Conservation (phyloP, 495 filamentous ascomycete genomes). For the Thermothielavioides terrestris region DNA sequence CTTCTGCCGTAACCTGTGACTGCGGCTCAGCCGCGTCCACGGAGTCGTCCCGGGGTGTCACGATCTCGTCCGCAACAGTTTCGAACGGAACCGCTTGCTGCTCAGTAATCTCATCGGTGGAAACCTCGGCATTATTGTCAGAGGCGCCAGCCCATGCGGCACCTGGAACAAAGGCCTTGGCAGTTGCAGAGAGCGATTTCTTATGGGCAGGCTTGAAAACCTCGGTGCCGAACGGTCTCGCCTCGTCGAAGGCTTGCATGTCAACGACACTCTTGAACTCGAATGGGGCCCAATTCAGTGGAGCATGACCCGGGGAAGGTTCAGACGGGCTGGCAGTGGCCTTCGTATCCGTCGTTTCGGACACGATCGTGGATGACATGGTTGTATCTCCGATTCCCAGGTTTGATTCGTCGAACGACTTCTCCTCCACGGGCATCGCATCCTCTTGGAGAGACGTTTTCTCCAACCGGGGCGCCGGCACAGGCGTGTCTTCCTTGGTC, state of each 20-base stretch:
- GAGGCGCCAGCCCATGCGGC: constrained; percentile 33
- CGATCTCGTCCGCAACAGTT: constrained; percentile 18
- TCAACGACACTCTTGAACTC: constrained; percentile 34
- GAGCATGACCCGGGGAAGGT: constrained; percentile 31
- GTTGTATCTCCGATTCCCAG: constrained; percentile 31
- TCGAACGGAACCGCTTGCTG: constrained; percentile 27
- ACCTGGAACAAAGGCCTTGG: constrained; percentile 57
- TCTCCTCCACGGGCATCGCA: constrained; percentile 22
- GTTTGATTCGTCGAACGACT: constrained; percentile 40
- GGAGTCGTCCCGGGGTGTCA: constrained; percentile 3
- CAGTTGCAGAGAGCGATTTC: constrained; percentile 58
- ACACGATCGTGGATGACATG: constrained; percentile 37
- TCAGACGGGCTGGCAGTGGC: constrained; percentile 39
- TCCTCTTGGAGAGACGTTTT: constrained; percentile 19
- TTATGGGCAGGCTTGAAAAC: constrained; percentile 38
- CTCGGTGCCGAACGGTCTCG: constrained; percentile 32
- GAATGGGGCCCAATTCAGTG: constrained; percentile 35
- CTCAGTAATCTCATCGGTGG: constrained; percentile 22
- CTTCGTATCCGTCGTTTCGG: constrained; percentile 41
- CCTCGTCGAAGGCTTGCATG: constrained; percentile 34
- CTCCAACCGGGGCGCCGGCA: constrained; percentile 11
- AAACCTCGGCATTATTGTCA: constrained; percentile 30
- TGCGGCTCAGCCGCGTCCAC: neutral
- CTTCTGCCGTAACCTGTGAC: neutral
- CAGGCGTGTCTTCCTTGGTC: constrained; percentile 25